Conservation (phyloP, 2,329 filamentous ascomycete genomes). For the Pyrenochaeta sp. region DNA sequence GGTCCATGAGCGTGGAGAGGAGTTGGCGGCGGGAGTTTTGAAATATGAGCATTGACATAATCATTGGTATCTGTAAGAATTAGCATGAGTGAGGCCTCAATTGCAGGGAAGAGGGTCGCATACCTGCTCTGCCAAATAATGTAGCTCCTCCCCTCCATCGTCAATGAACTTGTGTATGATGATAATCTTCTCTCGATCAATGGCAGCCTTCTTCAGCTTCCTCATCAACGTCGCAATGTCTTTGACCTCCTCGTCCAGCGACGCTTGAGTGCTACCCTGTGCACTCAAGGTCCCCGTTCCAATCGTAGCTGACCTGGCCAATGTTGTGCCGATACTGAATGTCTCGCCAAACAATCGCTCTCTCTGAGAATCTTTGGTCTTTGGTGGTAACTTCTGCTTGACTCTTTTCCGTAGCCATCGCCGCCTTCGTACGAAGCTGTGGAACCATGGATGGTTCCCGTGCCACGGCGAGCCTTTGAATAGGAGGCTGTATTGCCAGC, state of each 20-base stretch:
- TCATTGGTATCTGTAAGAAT: conserved; percentile 40
- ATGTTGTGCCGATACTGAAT: conserved; percentile 49
- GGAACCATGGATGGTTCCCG: conserved; percentile 86
- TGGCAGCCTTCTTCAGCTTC: conserved; percentile 72
- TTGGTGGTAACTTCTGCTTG: conserved; percentile 62
- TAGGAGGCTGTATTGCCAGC: conserved; percentile 95
- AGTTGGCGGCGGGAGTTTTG: conserved; percentile 85
- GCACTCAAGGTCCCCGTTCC: conserved; percentile 64
- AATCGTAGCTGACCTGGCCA: conserved; percentile 37
- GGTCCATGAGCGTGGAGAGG: conserved; percentile 70
- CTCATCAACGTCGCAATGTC: conserved; percentile 75
- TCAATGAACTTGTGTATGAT: conserved; percentile 83
- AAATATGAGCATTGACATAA: conserved; percentile 79
- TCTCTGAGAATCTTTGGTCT: conserved; percentile 39
- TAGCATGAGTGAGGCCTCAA: conserved; percentile 12
- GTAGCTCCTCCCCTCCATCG: conserved; percentile 74
- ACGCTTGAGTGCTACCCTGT: conserved; percentile 42
- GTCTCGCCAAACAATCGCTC: conserved; percentile 50
- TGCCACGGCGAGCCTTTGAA: conserved; percentile 79
- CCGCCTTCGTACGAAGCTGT: conserved; percentile 89
- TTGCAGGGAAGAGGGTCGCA: conserved; percentile 6
- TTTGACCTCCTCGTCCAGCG: conserved; percentile 62
- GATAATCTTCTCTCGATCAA: conserved; percentile 92
- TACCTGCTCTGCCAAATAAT: conserved; percentile 72
- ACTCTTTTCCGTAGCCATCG: conserved; percentile 86